phyloP scores from a whole-genome alignment of 1,139 yeast genomes.

The Meyerozyma sp. region DNA sequence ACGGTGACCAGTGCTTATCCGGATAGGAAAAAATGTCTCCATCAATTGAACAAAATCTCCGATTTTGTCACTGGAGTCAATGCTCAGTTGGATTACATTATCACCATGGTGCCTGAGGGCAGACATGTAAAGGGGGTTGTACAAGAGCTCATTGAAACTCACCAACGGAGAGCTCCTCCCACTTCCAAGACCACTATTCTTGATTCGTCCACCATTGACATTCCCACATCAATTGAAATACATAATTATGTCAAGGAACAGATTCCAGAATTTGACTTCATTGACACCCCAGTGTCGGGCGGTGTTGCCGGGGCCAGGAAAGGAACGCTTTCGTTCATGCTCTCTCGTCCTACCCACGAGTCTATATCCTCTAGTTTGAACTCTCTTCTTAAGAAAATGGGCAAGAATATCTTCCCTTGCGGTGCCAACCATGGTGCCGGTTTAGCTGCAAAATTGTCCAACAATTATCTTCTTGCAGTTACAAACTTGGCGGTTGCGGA shows the following conservation, averaged over 20 bases:
- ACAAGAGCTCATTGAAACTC: constrained; percentile 30
- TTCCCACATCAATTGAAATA: constrained; percentile 41
- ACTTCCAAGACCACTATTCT: constrained; percentile 25
- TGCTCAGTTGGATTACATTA: constrained; percentile 33
- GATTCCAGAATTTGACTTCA: constrained; percentile 35
- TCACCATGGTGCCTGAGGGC: constrained; percentile 61
- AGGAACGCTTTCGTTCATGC: constrained; percentile 55
- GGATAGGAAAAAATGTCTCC: constrained; percentile 15
- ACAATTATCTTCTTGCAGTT: constrained; percentile 54
- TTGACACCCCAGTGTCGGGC: constrained; percentile 61
- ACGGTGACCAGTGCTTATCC: constrained; percentile 21
- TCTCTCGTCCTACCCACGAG: constrained; percentile 32
- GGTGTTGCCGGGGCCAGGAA: constrained; percentile 58
- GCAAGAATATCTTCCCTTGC: constrained; percentile 48
- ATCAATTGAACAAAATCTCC: constrained; percentile 17
- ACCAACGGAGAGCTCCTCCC: constrained; percentile 14
- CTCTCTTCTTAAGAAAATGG: constrained; percentile 42
- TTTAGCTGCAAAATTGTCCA: constrained; percentile 54
- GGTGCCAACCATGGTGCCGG: constrained; percentile 51
- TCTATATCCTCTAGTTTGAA: constrained; percentile 23
- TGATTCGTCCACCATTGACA: constrained; percentile 56
- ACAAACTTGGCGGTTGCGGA: constrained; percentile 59
- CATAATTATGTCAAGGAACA: constrained; percentile 30
- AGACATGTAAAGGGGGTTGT: constrained; percentile 45
- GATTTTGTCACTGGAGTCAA: constrained; percentile 36